Evolutionary conservation across 441 rosid genomes (phyloP).

Genomic region (Arabidopsis hybrid): DNA sequence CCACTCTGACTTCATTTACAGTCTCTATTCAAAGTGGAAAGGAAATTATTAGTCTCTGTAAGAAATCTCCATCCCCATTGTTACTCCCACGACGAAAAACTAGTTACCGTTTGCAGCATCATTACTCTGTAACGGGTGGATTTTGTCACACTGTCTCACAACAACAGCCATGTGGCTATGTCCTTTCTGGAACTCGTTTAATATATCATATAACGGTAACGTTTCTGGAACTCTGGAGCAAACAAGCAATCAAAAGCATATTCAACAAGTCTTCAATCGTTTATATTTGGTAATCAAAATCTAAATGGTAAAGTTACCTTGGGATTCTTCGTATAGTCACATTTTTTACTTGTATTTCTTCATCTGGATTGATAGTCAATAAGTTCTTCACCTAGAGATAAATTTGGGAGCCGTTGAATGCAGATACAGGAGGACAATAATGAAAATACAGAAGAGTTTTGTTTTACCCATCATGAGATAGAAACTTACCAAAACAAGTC

Average conservation of each 20-base stretch:
- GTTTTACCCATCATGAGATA: not conserved
- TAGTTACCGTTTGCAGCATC: slow-evolving; percentile 23
- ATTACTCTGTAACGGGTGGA: slow-evolving; percentile 9
- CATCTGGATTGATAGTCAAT: slow-evolving; percentile 83
- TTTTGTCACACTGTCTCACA: slow-evolving; percentile 49
- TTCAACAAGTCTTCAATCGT: not conserved
- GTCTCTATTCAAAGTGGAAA: slow-evolving; percentile 40
- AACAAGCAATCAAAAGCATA: slow-evolving; percentile 23
- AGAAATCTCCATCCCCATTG: slow-evolving; percentile 9
- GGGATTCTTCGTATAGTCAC: slow-evolving; percentile 85
- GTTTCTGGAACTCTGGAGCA: slow-evolving; percentile 61
- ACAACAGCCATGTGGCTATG: slow-evolving; percentile 85
- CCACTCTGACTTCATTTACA: slow-evolving; percentile 61
- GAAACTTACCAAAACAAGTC: slow-evolving; percentile 67
- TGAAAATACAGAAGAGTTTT: too few relatives aligned
- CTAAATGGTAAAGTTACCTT: slow-evolving; percentile 52
- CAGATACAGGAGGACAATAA: not conserved
- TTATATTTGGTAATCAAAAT: not conserved
- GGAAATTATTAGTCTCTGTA: not conserved
- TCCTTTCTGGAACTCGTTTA: slow-evolving; percentile 85
- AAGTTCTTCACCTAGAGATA: slow-evolving; percentile 73
- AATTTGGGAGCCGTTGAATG: not conserved
- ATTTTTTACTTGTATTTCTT: slow-evolving; percentile 71
- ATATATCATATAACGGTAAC: slow-evolving; percentile 72
- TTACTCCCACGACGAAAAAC: not conserved